Evolutionary conservation across 345 rosid genomes (phyloP), one percentile per base, ranked within the genome.

Genomic region (Salix purpurea): DNA sequence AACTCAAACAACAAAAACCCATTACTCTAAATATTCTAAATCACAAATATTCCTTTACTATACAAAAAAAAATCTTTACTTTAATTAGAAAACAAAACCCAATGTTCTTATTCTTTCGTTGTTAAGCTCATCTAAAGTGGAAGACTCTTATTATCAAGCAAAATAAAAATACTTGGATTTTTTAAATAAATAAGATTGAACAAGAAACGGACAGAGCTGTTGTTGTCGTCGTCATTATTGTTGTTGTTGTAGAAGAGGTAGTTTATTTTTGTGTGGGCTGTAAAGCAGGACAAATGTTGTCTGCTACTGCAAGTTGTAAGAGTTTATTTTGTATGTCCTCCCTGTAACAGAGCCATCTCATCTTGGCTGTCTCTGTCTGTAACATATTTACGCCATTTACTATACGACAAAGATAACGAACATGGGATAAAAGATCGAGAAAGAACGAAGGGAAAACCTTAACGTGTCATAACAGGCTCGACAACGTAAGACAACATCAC

Each of bases 271-370:
- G 40, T 84, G 85, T 83, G 87, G 88, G 88, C 86, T 85, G 87
- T 85, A 85, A 85, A 84, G 87, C 82, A 79, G 80, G 76, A 89
- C 65, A 77, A 82, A 71, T 46, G 83, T 80, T 87, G 92, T 88
- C 89, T 77, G 86, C 42, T 86, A 85, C 91, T 87, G 90, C 84
- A 82, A 89, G 79, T 86, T 75, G 83, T 64, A n/a, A 60, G 78
- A 64, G 79, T 79, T 79, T 81, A 82, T 85, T 76, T 77, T 80
- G 67, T 75, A 72, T 80, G 79, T 67, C 64, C 28, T 58, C 28
- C 69, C 70, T 70, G 80, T 70, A 42, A 76, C 83, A 79, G 75
- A 12, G 83, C 82, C 62, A n/a, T 56, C 64, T n/a, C 64, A 82
- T 76, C 80, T 77, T 48, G 72, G 83, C 64, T 56, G 28, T n/a